phyloP scores from a whole-genome alignment of 2,329 filamentous ascomycete species.

The Geoglossum cookeanum region DNA sequence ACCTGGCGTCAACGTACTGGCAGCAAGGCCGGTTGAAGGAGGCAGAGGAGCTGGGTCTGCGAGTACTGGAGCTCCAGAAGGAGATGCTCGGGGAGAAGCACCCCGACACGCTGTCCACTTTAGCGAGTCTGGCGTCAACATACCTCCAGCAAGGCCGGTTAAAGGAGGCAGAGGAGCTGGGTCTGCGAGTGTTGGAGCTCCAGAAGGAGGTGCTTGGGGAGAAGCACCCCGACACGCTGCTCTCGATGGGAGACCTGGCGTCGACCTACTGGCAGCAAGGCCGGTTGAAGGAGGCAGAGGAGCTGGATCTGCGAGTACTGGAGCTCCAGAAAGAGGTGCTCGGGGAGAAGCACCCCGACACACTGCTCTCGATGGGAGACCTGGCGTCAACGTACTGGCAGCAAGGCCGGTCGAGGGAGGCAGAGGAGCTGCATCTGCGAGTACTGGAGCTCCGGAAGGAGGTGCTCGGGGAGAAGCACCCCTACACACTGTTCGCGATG shows the following conservation, averaged over 20 bases:
- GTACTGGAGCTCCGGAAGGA: neutral
- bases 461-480: too few species aligned
- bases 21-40: slow-evolving; percentile 12
- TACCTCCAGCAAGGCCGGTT: slow-evolving; percentile 9
- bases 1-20: too few species aligned
- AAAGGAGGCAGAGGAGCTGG: slow-evolving; percentile 13
- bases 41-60: slow-evolving; percentile 11
- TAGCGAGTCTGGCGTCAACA: neutral
- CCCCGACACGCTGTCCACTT: neutral
- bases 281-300: slow-evolving; percentile 12
- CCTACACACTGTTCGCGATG: too few species aligned
- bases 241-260: too few species aligned
- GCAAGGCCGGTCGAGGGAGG: neutral
- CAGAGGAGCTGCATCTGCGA: neutral
- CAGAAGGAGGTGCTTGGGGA: neutral
- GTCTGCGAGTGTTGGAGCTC: neutral
- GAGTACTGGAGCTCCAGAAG: neutral
- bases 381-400: slow-evolving; percentile 10
- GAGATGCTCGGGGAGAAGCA: neutral
- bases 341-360: too few species aligned
- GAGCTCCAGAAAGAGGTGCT: too few species aligned
- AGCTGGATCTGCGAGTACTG: too few species aligned
- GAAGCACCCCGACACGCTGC: slow-evolving; percentile 3
- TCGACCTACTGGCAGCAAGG: too few species aligned
- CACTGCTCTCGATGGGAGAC: slow-evolving; percentile 10